Conservation (phyloP, 768 basidiomycete species). For the Calvatia gigantea region DNA sequence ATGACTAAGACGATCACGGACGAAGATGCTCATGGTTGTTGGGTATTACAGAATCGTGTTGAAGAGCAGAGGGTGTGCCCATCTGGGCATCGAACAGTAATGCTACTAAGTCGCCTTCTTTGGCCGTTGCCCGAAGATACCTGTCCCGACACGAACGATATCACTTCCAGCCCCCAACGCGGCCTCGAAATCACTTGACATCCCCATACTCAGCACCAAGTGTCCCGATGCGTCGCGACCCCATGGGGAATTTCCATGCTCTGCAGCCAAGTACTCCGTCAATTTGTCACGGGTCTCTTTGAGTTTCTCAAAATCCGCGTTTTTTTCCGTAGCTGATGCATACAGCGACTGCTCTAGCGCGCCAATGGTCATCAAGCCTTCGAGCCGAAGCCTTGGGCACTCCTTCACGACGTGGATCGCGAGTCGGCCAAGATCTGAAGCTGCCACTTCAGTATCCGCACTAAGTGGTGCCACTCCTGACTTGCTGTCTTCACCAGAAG, state of each 20-base stretch:
- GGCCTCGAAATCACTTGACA: constrained; percentile 92
- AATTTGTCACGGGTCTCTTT: constrained; percentile 61
- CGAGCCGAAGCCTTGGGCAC: constrained; percentile 74
- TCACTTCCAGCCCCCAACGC: constrained; percentile 83
- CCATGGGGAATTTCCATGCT: constrained; percentile 30
- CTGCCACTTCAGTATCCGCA: constrained; percentile 25
- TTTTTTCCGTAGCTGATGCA: constrained; percentile 41
- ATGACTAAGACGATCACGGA: too few relatives aligned
- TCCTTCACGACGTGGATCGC: constrained; percentile 64
- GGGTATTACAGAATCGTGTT: too few relatives aligned
- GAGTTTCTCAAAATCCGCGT: constrained; percentile 73
- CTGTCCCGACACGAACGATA: constrained; percentile 87
- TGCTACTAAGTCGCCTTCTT: constrained; percentile 44
- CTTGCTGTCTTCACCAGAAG: constrained; percentile 88
- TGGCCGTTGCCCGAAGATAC: constrained; percentile 77
- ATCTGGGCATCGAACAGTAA: too few relatives aligned
- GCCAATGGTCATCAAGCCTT: constrained; percentile 97
- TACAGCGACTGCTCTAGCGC: constrained; percentile 68
- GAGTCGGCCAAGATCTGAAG: constrained; percentile 58
- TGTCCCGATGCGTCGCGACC: constrained; percentile 44
- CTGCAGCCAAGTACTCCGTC: constrained; percentile 35
- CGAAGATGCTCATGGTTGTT: too few relatives aligned
- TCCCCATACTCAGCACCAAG: constrained; percentile 86
- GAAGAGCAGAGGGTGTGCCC: too few relatives aligned
- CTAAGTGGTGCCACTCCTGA: constrained; percentile 74